phyloP scores from a whole-genome alignment of 768 basidiomycete genomes.

The Rhizopogon roseolus region DNA sequence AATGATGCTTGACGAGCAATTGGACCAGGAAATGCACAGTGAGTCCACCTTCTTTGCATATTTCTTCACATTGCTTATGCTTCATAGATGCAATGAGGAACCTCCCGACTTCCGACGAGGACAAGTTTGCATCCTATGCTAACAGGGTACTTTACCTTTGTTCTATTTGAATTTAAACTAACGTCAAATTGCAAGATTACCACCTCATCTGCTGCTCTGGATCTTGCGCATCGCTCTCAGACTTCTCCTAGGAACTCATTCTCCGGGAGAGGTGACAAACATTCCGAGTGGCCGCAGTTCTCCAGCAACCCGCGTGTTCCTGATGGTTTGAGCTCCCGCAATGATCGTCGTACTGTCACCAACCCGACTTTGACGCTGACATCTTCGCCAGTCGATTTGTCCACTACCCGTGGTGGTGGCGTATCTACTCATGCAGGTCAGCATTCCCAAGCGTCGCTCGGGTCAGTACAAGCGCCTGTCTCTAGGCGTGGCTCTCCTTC shows the following conservation, averaged over 20 bases:
- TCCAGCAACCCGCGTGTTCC: constrained; percentile 55
- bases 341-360: constrained; percentile 68
- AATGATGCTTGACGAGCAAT: constrained; percentile 89
- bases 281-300: constrained; percentile 96
- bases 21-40: constrained; percentile 96
- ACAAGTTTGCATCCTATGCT: constrained; percentile 69
- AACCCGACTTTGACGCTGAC: constrained; percentile 68
- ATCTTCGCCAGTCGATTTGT: constrained; percentile 46
- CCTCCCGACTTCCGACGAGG: constrained; percentile 83
- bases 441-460: constrained; percentile 45
- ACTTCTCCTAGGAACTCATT: constrained; percentile 66
- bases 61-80: constrained; percentile 12
- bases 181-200: constrained; percentile 48
- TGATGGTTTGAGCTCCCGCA: constrained; percentile 49
- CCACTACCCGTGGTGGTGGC: constrained; percentile 46
- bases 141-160: constrained; percentile 46
- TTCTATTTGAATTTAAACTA: constrained; percentile 3
- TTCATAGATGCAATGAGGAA: constrained; percentile 79
- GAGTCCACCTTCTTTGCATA: constrained; percentile 24
- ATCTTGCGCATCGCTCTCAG: constrained; percentile 86
- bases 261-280: constrained; percentile 56
- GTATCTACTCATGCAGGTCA: constrained; percentile 59
- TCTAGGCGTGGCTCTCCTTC: constrained; percentile 78
- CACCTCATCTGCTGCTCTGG: constrained; percentile 86
- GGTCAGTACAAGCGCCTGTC: constrained; percentile 32